These are phyloP conservation scores for Linnemannia elongata DNA, from an alignment of 192 early-diverging fungal genomes.

Conservation along the genomic window DNA sequence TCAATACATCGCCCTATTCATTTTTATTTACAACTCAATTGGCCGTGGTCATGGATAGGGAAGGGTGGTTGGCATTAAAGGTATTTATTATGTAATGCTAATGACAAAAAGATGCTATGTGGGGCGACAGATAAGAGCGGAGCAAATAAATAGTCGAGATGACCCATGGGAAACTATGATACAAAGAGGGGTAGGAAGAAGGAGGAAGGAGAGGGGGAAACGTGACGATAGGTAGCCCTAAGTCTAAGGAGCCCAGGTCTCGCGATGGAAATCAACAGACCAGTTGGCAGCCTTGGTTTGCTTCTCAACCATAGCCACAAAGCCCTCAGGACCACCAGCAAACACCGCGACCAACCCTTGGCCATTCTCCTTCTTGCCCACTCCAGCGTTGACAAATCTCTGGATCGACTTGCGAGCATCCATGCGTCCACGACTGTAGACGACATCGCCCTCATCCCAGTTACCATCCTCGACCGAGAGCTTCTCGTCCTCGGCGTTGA, in stretches of 20 bases:
- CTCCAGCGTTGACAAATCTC: slow-evolving; percentile 27
- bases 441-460: slow-evolving; percentile 54
- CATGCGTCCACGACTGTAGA: slow-evolving; percentile 44
- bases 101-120: neutral
- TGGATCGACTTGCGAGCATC: slow-evolving; percentile 35
- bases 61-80: neutral
- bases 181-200: neutral
- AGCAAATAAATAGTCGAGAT: neutral
- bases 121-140: neutral
- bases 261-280: slow-evolving; percentile 44
- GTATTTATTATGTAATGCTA: slow-evolving; percentile 3
- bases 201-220: neutral
- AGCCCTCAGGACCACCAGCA: slow-evolving; percentile 53
- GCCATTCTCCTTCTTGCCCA: slow-evolving; percentile 32
- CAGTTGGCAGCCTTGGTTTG: slow-evolving; percentile 37
- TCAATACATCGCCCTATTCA: neutral
- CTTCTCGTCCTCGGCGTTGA: slow-evolving; percentile 8
- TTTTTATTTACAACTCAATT: neutral
- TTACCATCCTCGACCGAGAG: slow-evolving; percentile 33
- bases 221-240: neutral
- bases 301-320: slow-evolving; percentile 35
- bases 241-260: slow-evolving; percentile 50
- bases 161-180: neutral
- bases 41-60: neutral
- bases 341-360: slow-evolving; percentile 37